A percentile compares a stretch with the other conserved stretches of the same genome.
Evolutionary conservation across 2,329 filamentous ascomycete species (phyloP).

Genomic region (Arthrinium puccinioides): DNA sequence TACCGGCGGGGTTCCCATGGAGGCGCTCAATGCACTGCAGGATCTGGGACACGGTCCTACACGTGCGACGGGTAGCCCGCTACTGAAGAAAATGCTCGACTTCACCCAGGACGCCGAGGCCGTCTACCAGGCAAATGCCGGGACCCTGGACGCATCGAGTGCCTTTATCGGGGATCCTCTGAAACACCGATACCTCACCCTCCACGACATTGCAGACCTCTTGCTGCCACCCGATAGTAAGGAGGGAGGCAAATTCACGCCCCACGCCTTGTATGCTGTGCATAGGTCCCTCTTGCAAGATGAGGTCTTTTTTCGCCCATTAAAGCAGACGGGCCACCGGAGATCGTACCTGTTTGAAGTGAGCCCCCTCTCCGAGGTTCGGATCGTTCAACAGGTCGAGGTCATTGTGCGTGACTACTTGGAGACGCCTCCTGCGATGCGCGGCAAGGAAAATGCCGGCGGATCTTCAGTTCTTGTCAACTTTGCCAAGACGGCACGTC

Average conservation of each 20-base stretch:
- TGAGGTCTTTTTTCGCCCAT: slow-evolving; percentile 52
- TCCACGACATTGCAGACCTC: slow-evolving; percentile 42
- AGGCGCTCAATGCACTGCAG: slow-evolving; percentile 28
- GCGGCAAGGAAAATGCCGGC: background rate
- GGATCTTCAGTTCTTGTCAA: slow-evolving; percentile 20
- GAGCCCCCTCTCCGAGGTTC: slow-evolving; percentile 45
- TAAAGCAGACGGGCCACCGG: slow-evolving; percentile 42
- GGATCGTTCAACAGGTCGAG: slow-evolving; percentile 42
- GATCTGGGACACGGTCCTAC: slow-evolving; percentile 32
- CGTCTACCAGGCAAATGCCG: slow-evolving; percentile 40
- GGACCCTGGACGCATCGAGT: slow-evolving; percentile 39
- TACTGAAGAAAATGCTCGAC: slow-evolving; percentile 39
- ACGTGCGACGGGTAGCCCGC: slow-evolving; percentile 29
- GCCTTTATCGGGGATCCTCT: slow-evolving; percentile 28
- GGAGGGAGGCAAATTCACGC: slow-evolving; percentile 29
- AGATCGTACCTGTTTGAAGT: slow-evolving; percentile 55
- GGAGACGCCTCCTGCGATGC: slow-evolving; percentile 22
- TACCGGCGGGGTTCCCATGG: slow-evolving; percentile 14
- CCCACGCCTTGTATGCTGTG: slow-evolving; percentile 58
- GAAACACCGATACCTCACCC: slow-evolving; percentile 36
- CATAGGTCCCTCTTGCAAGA: slow-evolving; percentile 56
- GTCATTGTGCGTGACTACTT: slow-evolving; percentile 46
- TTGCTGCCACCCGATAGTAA: slow-evolving; percentile 31
- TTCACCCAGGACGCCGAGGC: slow-evolving; percentile 36
- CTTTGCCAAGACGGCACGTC: slow-evolving; percentile 44